Evolutionary conservation across 208 protist species (phyloP), one percentile per base, ranked within the genome.

Genomic region (Wallacemonas sp.): DNA sequence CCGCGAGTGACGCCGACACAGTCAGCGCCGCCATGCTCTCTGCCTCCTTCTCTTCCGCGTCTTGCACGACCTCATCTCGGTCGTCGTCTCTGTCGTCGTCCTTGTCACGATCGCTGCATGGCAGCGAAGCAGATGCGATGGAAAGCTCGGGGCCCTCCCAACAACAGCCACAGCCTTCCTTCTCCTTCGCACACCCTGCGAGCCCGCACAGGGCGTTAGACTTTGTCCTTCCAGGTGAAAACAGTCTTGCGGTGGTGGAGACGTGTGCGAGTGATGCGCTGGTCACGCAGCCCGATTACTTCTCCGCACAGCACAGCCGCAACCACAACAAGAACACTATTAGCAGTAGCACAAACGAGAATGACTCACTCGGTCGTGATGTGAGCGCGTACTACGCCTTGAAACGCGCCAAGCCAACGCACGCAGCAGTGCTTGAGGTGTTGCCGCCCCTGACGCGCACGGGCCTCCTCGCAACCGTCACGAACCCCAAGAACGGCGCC

Each of bases 221-320:
- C 9, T 41, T 41, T 51, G 72, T 62, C 4, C 6, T 70, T 31
- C 55, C 64, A n/a, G 12, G 30, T 41, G 36, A 41, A 14, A 41
- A 6, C 9, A 14, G 36, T n/a, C n/a, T n/a, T 14, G 26, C 17
- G 28, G 38, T 31, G 34, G 26, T 19, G 28, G 33, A 63, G 27
- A 36, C n/a, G 14, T 49, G 51, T 39, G 15, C 24, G 22, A 58
- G 51, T 19, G 17, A 42, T 38, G 51, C 51, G n/a, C 51, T 58
- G 28, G 51, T 58, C 28, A 58, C 51, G n/a, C 51, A 58, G 51
- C 51, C 51, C 6, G 51, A 58, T 31, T 58, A 58, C 51, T 58
- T 58, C 11, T 58, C 51, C 51, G 12, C 24, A 9, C 19, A 26
- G 51, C 51, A 58, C 51, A 58, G 30, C 28, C 14, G 14, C 28